Conservation (phyloP, 2,329 filamentous ascomycete genomes). For the Chalaropsis thielavioides region DNA sequence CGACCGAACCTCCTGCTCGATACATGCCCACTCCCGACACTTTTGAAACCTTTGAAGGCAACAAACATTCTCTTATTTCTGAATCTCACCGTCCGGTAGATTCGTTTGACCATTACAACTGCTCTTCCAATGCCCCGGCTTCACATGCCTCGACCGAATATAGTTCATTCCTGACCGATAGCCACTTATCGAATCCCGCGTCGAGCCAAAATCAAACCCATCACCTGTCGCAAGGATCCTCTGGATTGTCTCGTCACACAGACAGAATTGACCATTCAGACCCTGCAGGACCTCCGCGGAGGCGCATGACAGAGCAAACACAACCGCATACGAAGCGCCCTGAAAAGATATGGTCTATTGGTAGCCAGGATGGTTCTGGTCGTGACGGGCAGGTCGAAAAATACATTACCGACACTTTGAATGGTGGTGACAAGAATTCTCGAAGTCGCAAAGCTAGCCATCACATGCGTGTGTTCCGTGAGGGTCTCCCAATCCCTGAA, state of each 20-base stretch:
- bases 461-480: conserved; percentile 52
- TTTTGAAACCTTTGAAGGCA: conserved; percentile 10
- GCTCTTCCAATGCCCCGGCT: conserved; percentile 9
- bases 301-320: conserved; percentile 3
- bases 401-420: conserved; percentile 47
- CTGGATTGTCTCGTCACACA: background rate
- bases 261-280: conserved; percentile 3
- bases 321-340: conserved; percentile 25
- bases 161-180: background rate
- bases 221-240: background rate
- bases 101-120: conserved; percentile 9
- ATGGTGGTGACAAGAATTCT: conserved; percentile 44
- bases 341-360: conserved; percentile 52
- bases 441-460: conserved; percentile 55
- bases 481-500: conserved; percentile 46
- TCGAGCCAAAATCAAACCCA: conserved; percentile 2
- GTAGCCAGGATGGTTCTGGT: conserved; percentile 29
- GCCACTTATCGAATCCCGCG: background rate
- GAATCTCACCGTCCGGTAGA: conserved; percentile 1
- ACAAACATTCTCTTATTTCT: background rate
- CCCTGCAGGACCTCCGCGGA: background rate
- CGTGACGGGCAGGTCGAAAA: conserved; percentile 46
- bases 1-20: conserved; percentile 28
- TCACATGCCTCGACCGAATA: conserved; percentile 9
- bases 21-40: conserved; percentile 24